Percentiles rank a stretch among this genome's conserved stretches.
Conservation (phyloP, 768 basidiomycete genomes). For the Lyophyllum decastes region DNA sequence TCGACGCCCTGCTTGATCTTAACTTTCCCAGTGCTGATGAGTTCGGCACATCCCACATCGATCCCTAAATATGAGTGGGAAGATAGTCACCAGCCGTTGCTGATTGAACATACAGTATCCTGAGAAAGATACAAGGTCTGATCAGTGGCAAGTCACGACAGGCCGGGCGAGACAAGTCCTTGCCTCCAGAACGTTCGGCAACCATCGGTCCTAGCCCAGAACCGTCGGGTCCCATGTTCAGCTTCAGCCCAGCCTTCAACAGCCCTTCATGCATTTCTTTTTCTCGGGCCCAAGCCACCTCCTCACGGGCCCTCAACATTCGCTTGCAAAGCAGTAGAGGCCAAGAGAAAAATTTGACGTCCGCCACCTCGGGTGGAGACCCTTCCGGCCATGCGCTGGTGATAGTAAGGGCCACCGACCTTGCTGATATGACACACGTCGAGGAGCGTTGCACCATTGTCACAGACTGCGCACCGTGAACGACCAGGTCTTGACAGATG, state of each 20-base stretch:
- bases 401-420: conserved; percentile 1
- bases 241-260: conserved; percentile 34
- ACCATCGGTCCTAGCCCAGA: conserved; percentile 27
- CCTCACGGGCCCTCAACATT: conserved; percentile 15
- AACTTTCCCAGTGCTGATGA: conserved; percentile 55
- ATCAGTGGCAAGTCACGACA: neutral
- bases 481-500: conserved; percentile 36
- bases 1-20: conserved; percentile 56
- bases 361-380: conserved; percentile 20
- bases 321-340: conserved; percentile 26
- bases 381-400: conserved; percentile 20
- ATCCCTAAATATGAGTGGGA: conserved; percentile 23
- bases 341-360: conserved; percentile 24
- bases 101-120: conserved; percentile 11
- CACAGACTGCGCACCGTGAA: conserved; percentile 30
- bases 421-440: conserved; percentile 31
- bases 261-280: conserved; percentile 34
- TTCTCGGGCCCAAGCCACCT: conserved; percentile 27
- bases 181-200: conserved; percentile 34
- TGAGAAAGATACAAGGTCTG: neutral
- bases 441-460: conserved; percentile 46
- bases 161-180: neutral
- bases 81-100: neutral
- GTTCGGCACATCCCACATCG: conserved; percentile 51
- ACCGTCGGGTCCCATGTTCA: conserved; percentile 36